Base-by-base conservation (phyloP, 192 early-diverging fungal species). In the Spinellus fusiger region DNA sequence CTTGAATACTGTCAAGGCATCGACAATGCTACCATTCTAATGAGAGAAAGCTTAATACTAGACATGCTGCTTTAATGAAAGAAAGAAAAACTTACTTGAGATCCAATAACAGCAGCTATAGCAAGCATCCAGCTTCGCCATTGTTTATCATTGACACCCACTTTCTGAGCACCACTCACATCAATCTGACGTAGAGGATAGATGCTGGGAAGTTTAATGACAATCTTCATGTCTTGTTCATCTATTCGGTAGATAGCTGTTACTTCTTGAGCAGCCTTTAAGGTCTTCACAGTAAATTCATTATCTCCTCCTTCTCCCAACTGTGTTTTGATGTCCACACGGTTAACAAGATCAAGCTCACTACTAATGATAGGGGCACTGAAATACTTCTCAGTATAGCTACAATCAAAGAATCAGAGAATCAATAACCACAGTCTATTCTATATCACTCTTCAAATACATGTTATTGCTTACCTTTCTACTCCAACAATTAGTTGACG, bases 21-120 rank as follows among this genome's bases (percentile, higher is more conserved):
- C 89, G 44, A 88, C 84, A 28, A 96, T 74, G 4, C 85, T 83
- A 10, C 86, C 85, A 69, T 95, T 93, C 69, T 94, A 86, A 20
- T 16, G 0, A 78, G 73, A 59, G 83, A 68, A 66, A 88, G 79
- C 68, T 32, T 70, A 63, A 18, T 73, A 59, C 3, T 69, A 65
- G 3, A 27, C n/a, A 35, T 55, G 15, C 28, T 27, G 16, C 38
- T 37, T 49, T 50, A 48, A 29, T 70, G 83, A 33, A 70, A 59
- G 78, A 71, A 84, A 52, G 60, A 75, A 59, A 54, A 70, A 81
- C 78, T 35, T 74, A 76, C 77, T 71, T 78, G 76, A 20, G 66
- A 71, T 25, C 61, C 74, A 56, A 77, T 71, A 6, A 72, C 56
- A 23, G 76, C 57, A 40, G 70, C 53, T 12, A 74, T 61, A 25